Percentiles rank a stretch among this genome's conserved stretches.
These are phyloP conservation scores for Phytophthora cactorum DNA, from an alignment of 352 stramenopile species.

Conservation along the genomic window DNA sequence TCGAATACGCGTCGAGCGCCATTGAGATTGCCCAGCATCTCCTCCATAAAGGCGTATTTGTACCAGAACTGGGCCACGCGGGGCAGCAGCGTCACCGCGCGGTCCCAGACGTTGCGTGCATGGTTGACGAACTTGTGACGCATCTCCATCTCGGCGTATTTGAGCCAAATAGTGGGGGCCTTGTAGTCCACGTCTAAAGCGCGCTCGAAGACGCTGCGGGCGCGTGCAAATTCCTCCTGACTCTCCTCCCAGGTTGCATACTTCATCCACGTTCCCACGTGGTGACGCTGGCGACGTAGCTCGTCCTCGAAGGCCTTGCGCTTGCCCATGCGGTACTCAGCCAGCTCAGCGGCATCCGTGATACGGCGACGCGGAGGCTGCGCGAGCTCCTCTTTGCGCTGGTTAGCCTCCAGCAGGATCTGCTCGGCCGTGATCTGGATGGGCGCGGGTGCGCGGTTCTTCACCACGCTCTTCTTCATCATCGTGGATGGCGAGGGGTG, in stretches of 20 bases:
- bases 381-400: constrained; percentile 84
- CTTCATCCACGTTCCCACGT: constrained; percentile 98
- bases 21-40: constrained; percentile 97
- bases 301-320: constrained; percentile 95
- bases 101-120: constrained; percentile 96
- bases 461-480: constrained; percentile 92
- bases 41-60: constrained; percentile 99
- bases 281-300: constrained; percentile 94
- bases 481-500: constrained; percentile 28
- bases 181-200: constrained; percentile 98
- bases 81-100: constrained; percentile 95
- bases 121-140: constrained; percentile 99
- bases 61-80: constrained; percentile 99
- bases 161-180: constrained; percentile 95
- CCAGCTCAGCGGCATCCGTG: constrained; percentile 91
- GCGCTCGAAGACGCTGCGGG: constrained; percentile 97
- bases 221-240: constrained; percentile 97
- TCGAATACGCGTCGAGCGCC: constrained; percentile 97
- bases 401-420: constrained; percentile 95
- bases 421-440: constrained; percentile 99
- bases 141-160: constrained; percentile 99
- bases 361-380: constrained; percentile 85
- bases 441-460: constrained; percentile 98
- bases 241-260: constrained; percentile 99
- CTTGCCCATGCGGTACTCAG: constrained; percentile 93